phyloP scores from a whole-genome alignment of 106 monocot species.

The Platanthera guangdongensis region DNA sequence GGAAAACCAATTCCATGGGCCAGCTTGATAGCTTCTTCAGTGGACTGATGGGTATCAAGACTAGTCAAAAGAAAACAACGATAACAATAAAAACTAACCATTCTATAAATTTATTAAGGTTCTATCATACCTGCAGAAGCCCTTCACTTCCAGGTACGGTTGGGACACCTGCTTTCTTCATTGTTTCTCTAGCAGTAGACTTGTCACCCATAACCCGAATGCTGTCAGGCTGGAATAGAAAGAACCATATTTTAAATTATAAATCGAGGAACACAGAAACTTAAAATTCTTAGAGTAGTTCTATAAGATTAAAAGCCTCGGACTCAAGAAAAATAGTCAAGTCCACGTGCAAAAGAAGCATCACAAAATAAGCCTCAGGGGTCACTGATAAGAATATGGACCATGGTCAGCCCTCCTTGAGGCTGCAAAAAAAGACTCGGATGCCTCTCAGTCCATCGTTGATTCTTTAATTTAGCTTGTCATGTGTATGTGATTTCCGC shows the following conservation, averaged over 20 bases:
- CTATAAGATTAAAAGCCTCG: too few species aligned
- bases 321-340: too few species aligned
- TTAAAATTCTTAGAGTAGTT: too few species aligned
- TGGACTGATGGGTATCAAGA: slow-evolving; percentile 42
- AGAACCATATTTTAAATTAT: slow-evolving; percentile 3
- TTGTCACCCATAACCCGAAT: slow-evolving; percentile 94
- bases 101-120: not conserved
- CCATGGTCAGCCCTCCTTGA: too few species aligned
- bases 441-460: too few species aligned
- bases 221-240: slow-evolving; percentile 61
- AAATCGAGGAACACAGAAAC: not conserved
- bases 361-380: not conserved
- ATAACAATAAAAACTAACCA: not conserved
- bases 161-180: slow-evolving; percentile 96
- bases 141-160: slow-evolving; percentile 95
- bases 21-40: slow-evolving; percentile 76
- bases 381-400: too few species aligned
- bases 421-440: too few species aligned
- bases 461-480: too few species aligned
- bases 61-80: not conserved
- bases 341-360: not conserved
- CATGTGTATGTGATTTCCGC: too few species aligned
- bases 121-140: slow-evolving; percentile 52
- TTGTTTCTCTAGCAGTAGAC: slow-evolving; percentile 92
- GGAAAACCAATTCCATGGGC: slow-evolving; percentile 80